Conservation (phyloP, 2,329 filamentous ascomycete species). For the Tolypocladium album region DNA sequence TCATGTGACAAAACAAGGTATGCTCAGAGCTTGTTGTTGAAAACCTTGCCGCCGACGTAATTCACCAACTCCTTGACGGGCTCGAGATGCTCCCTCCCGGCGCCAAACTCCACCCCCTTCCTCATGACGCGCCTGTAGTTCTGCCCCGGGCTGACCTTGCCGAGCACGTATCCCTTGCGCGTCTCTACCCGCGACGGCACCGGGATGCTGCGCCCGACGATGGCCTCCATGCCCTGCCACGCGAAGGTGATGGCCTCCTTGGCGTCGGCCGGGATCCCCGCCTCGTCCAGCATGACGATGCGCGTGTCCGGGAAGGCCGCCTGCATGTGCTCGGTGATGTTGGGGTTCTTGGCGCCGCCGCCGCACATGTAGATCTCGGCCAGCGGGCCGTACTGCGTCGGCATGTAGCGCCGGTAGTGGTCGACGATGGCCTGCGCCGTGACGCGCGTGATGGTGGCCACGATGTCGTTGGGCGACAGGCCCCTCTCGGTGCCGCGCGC, state of each 20-base stretch:
- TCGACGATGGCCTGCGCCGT: constrained; percentile 47
- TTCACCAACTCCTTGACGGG: constrained; percentile 41
- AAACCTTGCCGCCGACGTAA: constrained; percentile 34
- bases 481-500: constrained; percentile 30
- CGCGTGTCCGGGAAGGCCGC: constrained; percentile 32
- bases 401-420: constrained; percentile 35
- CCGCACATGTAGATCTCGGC: constrained; percentile 52
- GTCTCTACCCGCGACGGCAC: constrained; percentile 43
- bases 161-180: constrained; percentile 36
- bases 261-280: constrained; percentile 43
- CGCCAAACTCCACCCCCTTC: constrained; percentile 41
- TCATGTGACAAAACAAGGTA: background rate
- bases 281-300: constrained; percentile 45
- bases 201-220: constrained; percentile 42
- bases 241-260: constrained; percentile 47
- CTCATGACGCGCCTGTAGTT: constrained; percentile 44
- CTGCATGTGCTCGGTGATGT: constrained; percentile 43
- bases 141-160: constrained; percentile 41
- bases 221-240: constrained; percentile 49
- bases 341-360: constrained; percentile 45
- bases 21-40: constrained; percentile 26
- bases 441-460: constrained; percentile 49
- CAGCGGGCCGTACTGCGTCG: constrained; percentile 26
- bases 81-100: constrained; percentile 25
- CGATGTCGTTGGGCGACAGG: constrained; percentile 37